phyloP scores from a whole-genome alignment of 768 basidiomycete genomes.

The Tephrocybe sp. region DNA sequence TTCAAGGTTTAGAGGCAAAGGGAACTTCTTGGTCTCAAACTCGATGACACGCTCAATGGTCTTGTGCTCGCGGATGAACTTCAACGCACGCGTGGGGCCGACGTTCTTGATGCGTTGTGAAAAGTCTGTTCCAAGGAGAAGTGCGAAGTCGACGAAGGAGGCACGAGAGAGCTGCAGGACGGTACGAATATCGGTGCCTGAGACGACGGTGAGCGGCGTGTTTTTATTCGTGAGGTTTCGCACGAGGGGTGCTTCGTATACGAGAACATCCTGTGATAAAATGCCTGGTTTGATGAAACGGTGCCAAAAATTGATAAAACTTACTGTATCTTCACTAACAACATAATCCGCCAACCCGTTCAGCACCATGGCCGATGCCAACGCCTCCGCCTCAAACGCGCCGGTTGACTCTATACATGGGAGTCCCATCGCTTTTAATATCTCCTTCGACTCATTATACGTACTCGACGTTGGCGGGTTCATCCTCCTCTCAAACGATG shows the following conservation, averaged over 20 bases:
- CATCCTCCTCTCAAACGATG: constrained; percentile 65
- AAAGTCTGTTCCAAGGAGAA: constrained; percentile 91
- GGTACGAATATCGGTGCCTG: constrained; percentile 60
- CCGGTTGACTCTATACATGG: constrained; percentile 69
- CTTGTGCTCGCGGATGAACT: constrained; percentile 68
- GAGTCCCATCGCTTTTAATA: constrained; percentile 80
- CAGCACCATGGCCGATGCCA: constrained; percentile 76
- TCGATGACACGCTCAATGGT: constrained; percentile 72
- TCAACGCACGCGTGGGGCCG: constrained; percentile 76
- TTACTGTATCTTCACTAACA: constrained; percentile 85
- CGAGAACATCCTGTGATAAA: constrained; percentile 66
- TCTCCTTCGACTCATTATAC: constrained; percentile 68
- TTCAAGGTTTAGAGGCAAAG: constrained; percentile 43
- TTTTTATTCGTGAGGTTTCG: constrained; percentile 68
- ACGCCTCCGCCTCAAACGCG: constrained; percentile 81
- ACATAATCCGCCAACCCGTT: constrained; percentile 84
- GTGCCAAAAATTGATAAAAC: constrained; percentile 17
- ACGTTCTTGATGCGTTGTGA: constrained; percentile 81
- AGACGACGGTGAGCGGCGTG: constrained; percentile 62
- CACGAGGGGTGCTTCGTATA: constrained; percentile 81
- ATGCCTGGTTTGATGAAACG: too few relatives aligned
- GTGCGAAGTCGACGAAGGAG: constrained; percentile 78
- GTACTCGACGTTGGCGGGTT: constrained; percentile 62
- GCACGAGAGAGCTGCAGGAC: constrained; percentile 55
- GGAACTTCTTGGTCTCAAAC: constrained; percentile 47